Evolutionary conservation across 345 rosid genomes (phyloP).

Genomic region (Heritiera fomes): DNA sequence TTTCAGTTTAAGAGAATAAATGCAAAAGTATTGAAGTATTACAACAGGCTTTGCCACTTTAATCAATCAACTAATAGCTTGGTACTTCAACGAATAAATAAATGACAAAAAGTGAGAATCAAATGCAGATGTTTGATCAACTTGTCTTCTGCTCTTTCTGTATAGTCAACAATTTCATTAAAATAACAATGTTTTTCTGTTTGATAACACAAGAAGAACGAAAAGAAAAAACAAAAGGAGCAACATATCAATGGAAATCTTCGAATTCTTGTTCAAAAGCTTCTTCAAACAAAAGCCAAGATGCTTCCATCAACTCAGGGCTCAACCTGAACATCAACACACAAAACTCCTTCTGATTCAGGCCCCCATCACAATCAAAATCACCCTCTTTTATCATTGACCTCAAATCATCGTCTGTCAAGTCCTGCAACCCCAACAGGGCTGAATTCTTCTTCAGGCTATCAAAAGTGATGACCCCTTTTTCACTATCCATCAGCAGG

Average conservation of each 20-base stretch:
- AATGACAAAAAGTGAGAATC: not conserved
- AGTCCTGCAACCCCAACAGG: constrained; percentile 62
- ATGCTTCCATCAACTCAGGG: constrained; percentile 50
- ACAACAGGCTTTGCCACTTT: not conserved
- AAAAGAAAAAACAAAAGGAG: not conserved
- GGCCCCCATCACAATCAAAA: constrained; percentile 53
- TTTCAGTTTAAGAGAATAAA: no score
- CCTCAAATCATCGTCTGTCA: constrained; percentile 70
- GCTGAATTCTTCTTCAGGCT: constrained; percentile 65
- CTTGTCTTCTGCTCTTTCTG: not conserved
- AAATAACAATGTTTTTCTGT: not conserved
- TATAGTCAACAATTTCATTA: not conserved
- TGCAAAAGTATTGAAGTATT: not conserved
- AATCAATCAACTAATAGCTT: not conserved
- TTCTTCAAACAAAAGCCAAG: constrained; percentile 36
- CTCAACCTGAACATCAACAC: constrained; percentile 63
- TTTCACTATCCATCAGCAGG: constrained; percentile 61
- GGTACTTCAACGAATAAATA: not conserved
- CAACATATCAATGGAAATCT: constrained; percentile 3
- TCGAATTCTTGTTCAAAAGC: constrained; percentile 31
- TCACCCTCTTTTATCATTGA: constrained; percentile 71
- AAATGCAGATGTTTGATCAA: not conserved
- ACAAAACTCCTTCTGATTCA: constrained; percentile 58
- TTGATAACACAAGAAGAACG: not conserved
- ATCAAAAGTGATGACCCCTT: constrained; percentile 72